Evolutionary conservation across 805 yeast genomes (phyloP), one percentile per base, ranked within the genome.

Genomic region (Isabelozyma gotoi): DNA sequence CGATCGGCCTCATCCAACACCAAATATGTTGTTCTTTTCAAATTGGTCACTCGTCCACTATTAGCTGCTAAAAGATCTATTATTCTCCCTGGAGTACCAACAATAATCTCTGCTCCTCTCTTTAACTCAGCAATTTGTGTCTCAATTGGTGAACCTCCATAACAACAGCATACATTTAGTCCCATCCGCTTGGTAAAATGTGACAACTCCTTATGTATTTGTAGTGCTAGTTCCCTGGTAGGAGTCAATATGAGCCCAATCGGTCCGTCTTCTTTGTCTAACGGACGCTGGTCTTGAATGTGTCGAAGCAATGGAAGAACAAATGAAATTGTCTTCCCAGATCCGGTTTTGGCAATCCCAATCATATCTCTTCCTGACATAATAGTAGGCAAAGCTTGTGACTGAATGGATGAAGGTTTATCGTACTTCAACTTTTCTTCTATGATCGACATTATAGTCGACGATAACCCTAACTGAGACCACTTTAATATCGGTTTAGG

Each of bases 1-100:
- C 99, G 68, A 63, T 94, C 99, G 1, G 98, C 97, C 59, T 94
- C 99, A 60, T 94, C 99, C 46, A 94, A 68, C 0, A 91, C 95
- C n/a, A 89, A 74, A 61, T 84, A 89, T 0, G 96, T 83, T 5
- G 86, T 81, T 35, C 91, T 68, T 20, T 71, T 67, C 5, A 94
- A 69, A 47, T 81, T 83, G 3, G 86, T 73, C 1, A 90, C 79
- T 40, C 88, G 74, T 0, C 97, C 97, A 32, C 78, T 67, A 59
- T 92, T 92, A 3, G 95, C 84, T 2, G 96, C 81, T 21, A 94
- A 65, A 34, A 94, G 67, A 64, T 94, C 99, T 42, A 94, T 92
- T 51, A 94, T 77, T 46, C 99, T 71, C 1, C 99, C 99, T 0
- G 99, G 99, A 0, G 99, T 94, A 2, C 96, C 96, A 11, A 94